phyloP scores from a whole-genome alignment of 768 basidiomycete genomes.

The Macrolepiota dolichaula region DNA sequence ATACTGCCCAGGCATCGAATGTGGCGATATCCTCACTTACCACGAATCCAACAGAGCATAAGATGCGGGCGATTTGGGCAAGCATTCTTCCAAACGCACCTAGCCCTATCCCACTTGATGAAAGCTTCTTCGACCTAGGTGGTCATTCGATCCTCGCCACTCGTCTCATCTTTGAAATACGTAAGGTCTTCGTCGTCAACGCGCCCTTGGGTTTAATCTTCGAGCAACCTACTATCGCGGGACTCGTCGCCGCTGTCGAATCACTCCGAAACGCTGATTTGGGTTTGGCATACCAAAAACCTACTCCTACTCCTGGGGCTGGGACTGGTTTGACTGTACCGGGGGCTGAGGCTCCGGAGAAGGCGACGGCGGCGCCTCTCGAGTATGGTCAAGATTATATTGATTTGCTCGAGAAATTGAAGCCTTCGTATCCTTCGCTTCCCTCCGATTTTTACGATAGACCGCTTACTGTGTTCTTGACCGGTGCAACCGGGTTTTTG shows the following conservation, averaged over 20 bases:
- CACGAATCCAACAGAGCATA: constrained; percentile 67
- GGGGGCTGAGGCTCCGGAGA: constrained; percentile 12
- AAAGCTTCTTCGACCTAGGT: constrained; percentile 97
- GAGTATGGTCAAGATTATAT: constrained; percentile 83
- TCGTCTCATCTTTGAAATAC: constrained; percentile 93
- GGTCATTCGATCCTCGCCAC: constrained; percentile 99
- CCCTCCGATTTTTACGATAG: constrained; percentile 51
- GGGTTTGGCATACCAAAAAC: constrained; percentile 41
- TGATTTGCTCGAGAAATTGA: constrained; percentile 53
- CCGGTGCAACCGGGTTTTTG: constrained; percentile 95
- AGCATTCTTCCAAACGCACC: constrained; percentile 77
- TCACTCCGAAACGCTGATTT: constrained; percentile 74
- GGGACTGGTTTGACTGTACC: not conserved
- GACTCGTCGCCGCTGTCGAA: constrained; percentile 77
- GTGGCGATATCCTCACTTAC: constrained; percentile 37
- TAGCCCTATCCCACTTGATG: constrained; percentile 77
- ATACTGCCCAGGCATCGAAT: constrained; percentile 71
- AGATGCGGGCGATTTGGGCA: constrained; percentile 83
- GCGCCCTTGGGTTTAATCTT: constrained; percentile 92
- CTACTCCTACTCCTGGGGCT: not conserved
- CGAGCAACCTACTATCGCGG: constrained; percentile 80
- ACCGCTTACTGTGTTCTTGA: constrained; percentile 82
- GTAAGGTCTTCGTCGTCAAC: constrained; percentile 86
- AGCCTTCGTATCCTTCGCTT: constrained; percentile 56
- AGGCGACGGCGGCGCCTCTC: constrained; percentile 31